phyloP scores from a whole-genome alignment of 2,329 filamentous ascomycete species.

The Ceratocystis huliohia region DNA sequence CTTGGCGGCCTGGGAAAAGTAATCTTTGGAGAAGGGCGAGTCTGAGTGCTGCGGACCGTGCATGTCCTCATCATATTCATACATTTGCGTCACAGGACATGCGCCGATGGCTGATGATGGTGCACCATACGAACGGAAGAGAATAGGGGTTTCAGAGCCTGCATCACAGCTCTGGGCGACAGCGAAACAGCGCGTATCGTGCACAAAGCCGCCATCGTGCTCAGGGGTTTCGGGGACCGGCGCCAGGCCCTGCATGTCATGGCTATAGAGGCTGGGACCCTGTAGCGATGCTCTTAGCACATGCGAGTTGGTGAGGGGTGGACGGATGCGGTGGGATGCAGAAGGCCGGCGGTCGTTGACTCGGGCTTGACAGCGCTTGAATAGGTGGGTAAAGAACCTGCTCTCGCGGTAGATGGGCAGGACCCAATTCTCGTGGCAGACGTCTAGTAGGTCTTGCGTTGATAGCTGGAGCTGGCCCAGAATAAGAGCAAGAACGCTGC shows the following conservation, averaged over 20 bases:
- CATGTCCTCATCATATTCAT: neutral
- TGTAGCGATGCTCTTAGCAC: neutral
- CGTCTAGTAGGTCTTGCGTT: neutral
- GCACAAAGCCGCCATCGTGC: constrained; percentile 3
- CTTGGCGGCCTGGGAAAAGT: constrained; percentile 3
- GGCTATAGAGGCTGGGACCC: neutral
- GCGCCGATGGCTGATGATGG: neutral
- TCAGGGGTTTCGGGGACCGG: neutral
- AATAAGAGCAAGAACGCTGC: neutral
- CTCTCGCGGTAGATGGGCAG: constrained; percentile 5
- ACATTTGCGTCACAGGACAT: neutral
- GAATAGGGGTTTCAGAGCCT: neutral
- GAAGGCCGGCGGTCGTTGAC: constrained; percentile 3
- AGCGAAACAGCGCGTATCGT: neutral
- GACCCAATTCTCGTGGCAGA: neutral
- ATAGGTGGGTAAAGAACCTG: constrained; percentile 3
- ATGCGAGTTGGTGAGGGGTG: neutral
- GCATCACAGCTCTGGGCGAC: neutral
- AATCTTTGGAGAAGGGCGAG: neutral
- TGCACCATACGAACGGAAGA: neutral
- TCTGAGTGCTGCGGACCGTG: neutral
- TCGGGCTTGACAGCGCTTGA: neutral
- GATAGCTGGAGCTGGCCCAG: constrained; percentile 1
- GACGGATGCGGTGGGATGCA: neutral
- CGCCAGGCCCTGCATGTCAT: neutral